Conservation (phyloP, 192 early-diverging fungal species). For the Coemansia javaensis region DNA sequence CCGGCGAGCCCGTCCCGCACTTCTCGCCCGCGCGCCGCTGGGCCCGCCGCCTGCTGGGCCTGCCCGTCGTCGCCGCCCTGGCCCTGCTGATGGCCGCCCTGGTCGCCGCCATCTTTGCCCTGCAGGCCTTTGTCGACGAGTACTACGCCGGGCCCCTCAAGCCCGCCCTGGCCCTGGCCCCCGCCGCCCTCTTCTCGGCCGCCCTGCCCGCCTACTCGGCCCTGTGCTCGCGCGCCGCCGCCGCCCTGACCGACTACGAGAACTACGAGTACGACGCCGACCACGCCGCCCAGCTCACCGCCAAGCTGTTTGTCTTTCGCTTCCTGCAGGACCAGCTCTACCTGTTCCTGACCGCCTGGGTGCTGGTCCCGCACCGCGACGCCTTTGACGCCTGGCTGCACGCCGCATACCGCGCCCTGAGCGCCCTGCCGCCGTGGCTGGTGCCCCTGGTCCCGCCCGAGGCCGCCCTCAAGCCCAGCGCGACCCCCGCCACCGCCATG, state of each 20-base stretch:
- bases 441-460: neutral
- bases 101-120: conserved; percentile 64
- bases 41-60: conserved; percentile 54
- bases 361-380: conserved; percentile 82
- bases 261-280: conserved; percentile 72
- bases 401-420: conserved; percentile 13
- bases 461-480: conserved; percentile 29
- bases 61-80: conserved; percentile 58
- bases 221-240: conserved; percentile 61
- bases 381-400: conserved; percentile 55
- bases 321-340: conserved; percentile 79
- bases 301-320: conserved; percentile 85
- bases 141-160: conserved; percentile 80
- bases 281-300: conserved; percentile 64
- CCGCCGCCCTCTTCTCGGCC: conserved; percentile 69
- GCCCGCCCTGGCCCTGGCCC: conserved; percentile 56
- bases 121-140: conserved; percentile 72
- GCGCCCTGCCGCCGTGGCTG: neutral
- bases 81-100: conserved; percentile 57
- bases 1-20: conserved; percentile 67
- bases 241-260: conserved; percentile 70
- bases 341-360: conserved; percentile 79
- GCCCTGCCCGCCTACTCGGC: conserved; percentile 66
- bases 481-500: conserved; percentile 37
- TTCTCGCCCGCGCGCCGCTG: conserved; percentile 70